Conservation (phyloP, 1,139 yeast genomes). For the Wickerhamiella pararugosa region DNA sequence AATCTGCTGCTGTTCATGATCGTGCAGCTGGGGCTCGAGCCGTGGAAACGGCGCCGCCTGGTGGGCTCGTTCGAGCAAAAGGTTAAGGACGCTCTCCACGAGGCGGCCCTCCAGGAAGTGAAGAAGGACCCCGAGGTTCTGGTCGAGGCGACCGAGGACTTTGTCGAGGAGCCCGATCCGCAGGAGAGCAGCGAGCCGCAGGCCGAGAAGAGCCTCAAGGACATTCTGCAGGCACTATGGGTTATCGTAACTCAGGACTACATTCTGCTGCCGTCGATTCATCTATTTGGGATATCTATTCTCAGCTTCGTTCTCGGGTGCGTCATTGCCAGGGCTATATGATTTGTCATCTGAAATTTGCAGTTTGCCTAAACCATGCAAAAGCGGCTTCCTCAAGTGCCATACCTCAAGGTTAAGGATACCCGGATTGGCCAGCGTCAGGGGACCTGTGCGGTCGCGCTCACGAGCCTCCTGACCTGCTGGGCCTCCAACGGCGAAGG, state of each 20-base stretch:
- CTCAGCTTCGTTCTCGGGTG: too few relatives aligned
- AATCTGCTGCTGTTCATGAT: slow-evolving; percentile 63
- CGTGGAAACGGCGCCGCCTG: slow-evolving; percentile 75
- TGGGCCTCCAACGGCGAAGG: slow-evolving; percentile 96
- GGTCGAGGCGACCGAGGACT: neutral
- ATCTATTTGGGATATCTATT: too few relatives aligned
- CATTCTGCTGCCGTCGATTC: too few relatives aligned
- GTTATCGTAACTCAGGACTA: too few relatives aligned
- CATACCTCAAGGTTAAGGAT: slow-evolving; percentile 34
- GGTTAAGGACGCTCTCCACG: slow-evolving; percentile 39
- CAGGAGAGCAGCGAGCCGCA: neutral
- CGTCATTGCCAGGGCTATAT: too few relatives aligned
- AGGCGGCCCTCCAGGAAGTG: neutral
- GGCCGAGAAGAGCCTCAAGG: neutral
- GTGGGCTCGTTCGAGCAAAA: slow-evolving; percentile 75
- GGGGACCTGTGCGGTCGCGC: slow-evolving; percentile 63
- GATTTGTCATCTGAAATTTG: too few relatives aligned
- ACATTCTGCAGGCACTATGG: neutral
- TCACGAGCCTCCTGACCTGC: slow-evolving; percentile 79
- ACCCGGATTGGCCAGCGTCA: slow-evolving; percentile 42
- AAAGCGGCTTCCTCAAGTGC: slow-evolving; percentile 9
- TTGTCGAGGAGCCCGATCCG: neutral
- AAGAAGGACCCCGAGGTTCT: neutral
- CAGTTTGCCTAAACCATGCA: too few relatives aligned
- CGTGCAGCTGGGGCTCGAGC: slow-evolving; percentile 82